Percentiles rank a stretch among this genome's conserved stretches.
These are phyloP conservation scores for Sistotremastrum suecicum DNA, from an alignment of 768 basidiomycete species.

Conservation along the genomic window DNA sequence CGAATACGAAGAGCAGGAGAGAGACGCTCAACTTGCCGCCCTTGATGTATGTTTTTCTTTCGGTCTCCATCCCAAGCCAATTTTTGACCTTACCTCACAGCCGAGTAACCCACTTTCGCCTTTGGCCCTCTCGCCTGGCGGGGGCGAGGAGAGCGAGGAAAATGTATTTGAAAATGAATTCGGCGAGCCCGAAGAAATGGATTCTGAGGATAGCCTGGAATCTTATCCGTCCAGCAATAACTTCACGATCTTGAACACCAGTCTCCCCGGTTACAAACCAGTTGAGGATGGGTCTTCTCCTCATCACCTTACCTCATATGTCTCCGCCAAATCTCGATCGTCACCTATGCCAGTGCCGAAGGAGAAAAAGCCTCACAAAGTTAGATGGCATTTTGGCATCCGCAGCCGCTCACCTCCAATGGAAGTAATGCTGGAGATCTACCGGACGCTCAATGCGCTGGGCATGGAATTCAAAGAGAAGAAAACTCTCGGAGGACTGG, in stretches of 20 bases:
- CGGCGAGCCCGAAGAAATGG: constrained; percentile 39
- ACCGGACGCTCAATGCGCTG: constrained; percentile 75
- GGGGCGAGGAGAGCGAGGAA: constrained; percentile 42
- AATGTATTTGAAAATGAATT: constrained; percentile 78
- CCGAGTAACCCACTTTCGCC: constrained; percentile 62
- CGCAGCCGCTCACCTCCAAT: constrained; percentile 88
- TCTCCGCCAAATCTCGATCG: constrained; percentile 32
- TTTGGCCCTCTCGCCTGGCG: constrained; percentile 45
- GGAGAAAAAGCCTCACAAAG: constrained; percentile 60
- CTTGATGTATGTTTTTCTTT: constrained; percentile 48
- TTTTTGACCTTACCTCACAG: constrained; percentile 20
- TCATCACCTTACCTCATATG: constrained; percentile 59
- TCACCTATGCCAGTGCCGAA: constrained; percentile 30
- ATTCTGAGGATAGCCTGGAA: constrained; percentile 36
- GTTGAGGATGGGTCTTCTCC: constrained; percentile 35
- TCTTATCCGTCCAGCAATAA: constrained; percentile 35
- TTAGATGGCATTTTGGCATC: constrained; percentile 98
- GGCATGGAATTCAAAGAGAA: constrained; percentile 99
- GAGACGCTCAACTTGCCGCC: constrained; percentile 63
- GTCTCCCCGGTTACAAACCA: constrained; percentile 46
- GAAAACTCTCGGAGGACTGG: constrained; percentile 58
- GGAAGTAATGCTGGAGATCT: constrained; percentile 99
- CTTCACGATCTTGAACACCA: constrained; percentile 84
- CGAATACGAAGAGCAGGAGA: constrained; percentile 72
- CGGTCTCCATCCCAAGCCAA: constrained; percentile 2